Base-by-base conservation (phyloP, 2,329 filamentous ascomycete species). In the Pestalotiopsis sp. region DNA sequence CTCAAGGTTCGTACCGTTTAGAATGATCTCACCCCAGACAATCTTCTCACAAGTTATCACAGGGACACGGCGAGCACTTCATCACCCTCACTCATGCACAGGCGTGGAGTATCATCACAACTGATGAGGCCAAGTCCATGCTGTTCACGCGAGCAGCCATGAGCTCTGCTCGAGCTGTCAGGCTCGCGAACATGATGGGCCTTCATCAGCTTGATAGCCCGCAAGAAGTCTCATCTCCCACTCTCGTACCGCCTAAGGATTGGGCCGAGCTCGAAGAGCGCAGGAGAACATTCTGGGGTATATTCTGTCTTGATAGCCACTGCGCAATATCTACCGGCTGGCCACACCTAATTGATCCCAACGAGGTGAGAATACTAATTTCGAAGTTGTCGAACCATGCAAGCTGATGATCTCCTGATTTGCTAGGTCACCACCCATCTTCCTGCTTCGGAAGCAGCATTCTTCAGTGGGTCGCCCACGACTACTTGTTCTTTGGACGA, bases 321-420 rank as follows among this genome's bases (percentile, higher is more conserved):
- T 91, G 93, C 2, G 94, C 92, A 74, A 93, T 97, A 65, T 94
- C 93, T 13, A 97, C 94, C 4, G 95, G 95, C 2, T 98, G 95
- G 95, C 93, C 95, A 0, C 91, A 93, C 83, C 83, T 90, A 31
- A 90, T 97, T 57, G 91, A 97, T 71, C 87, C 93, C 69, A 84
- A 84, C 76, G 93, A 97, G 71, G 87, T 86, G 23, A 41, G 39
- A 41, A 73, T 74, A 80, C 6, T 11, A 13, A 23, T 23, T 59
- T 14, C 17, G 20, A 49, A 3, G 3, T 6, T n/a, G 23, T n/a
- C 49, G 5, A 1, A 56, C 17, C 2, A 31, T 9, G 45, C 11
- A 57, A 67, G 5, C 45, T 52, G 57, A 62, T 52, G 62, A 69
- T 72, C 72, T 41, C 75, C 64, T 20, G 20, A 4, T 5, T 11